Percentiles rank a stretch among this genome's conserved stretches.
phyloP scores from a whole-genome alignment of 306 rosid species.

The Rubus idaeus region DNA sequence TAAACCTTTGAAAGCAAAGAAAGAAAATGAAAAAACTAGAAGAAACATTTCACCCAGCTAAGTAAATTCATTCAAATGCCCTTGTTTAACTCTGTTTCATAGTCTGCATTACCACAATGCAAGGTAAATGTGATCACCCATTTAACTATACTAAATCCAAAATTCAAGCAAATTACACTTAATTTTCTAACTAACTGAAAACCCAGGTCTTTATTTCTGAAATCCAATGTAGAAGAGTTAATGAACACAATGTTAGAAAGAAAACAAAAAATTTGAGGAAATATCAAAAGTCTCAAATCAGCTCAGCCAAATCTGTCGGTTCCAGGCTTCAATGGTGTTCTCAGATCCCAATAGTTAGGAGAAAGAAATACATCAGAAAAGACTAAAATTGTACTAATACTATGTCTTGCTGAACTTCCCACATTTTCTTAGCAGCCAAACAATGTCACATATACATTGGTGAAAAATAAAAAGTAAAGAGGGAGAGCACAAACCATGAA shows the following conservation, averaged over 20 bases:
- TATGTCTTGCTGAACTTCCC: slow-evolving; percentile 14
- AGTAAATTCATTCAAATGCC: background rate
- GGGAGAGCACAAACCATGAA: background rate
- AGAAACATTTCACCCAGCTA: slow-evolving; percentile 3
- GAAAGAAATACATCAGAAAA: slow-evolving; percentile 17
- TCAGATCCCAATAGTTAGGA: slow-evolving; percentile 24
- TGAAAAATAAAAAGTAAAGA: background rate
- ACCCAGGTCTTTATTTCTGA: background rate
- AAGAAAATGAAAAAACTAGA: background rate
- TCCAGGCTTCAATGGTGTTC: slow-evolving; percentile 6
- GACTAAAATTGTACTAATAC: background rate
- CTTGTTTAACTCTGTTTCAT: background rate
- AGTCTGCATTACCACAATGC: background rate
- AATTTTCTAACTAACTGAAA: background rate
- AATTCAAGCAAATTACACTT: background rate
- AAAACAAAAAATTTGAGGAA: background rate
- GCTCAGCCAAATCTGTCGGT: slow-evolving; percentile 7
- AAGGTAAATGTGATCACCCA: background rate
- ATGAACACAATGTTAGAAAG: background rate
- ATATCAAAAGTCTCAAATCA: background rate
- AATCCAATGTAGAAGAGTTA: background rate
- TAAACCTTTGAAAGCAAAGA: slow-evolving; percentile 5
- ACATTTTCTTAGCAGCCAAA: slow-evolving; percentile 32
- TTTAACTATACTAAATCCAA: background rate
- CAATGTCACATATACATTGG: slow-evolving; percentile 4